Conservation (phyloP, 2,329 filamentous ascomycete species). For the Cordyceps militaris region DNA sequence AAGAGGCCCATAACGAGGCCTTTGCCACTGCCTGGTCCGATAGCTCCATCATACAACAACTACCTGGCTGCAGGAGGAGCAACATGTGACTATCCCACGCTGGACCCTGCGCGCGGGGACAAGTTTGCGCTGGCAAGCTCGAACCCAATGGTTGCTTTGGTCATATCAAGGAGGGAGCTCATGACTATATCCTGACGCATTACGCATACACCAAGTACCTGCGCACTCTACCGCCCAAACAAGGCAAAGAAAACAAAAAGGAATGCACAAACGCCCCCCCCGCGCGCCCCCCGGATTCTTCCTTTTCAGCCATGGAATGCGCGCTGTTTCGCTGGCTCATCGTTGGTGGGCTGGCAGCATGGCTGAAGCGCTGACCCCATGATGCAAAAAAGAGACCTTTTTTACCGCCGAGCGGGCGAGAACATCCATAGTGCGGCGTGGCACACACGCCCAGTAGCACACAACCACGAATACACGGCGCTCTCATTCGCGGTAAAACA, state of each 20-base stretch:
- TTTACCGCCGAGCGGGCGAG: neutral
- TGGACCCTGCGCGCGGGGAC: neutral
- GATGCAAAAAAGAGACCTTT: neutral
- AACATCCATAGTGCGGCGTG: neutral
- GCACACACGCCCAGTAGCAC: neutral
- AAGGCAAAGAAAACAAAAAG: no score
- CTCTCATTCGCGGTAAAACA: no score
- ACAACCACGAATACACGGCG: no score
- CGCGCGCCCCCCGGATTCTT: no score
- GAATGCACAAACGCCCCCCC: no score
- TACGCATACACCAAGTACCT: neutral
- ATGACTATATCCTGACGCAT: neutral
- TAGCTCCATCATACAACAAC: neutral
- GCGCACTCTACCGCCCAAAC: no score
- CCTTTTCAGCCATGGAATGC: neutral
- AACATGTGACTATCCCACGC: neutral
- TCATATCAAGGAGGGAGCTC: neutral
- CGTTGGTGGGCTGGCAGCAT: neutral
- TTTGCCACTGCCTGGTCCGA: neutral
- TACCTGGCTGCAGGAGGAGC: neutral
- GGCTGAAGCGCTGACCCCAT: slow-evolving; percentile 9
- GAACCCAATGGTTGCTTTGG: neutral
- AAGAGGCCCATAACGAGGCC: no score
- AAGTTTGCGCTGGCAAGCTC: neutral
- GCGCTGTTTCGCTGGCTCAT: neutral